Evolutionary conservation across 306 rosid genomes (phyloP).

Genomic region (Luffa acutangula): DNA sequence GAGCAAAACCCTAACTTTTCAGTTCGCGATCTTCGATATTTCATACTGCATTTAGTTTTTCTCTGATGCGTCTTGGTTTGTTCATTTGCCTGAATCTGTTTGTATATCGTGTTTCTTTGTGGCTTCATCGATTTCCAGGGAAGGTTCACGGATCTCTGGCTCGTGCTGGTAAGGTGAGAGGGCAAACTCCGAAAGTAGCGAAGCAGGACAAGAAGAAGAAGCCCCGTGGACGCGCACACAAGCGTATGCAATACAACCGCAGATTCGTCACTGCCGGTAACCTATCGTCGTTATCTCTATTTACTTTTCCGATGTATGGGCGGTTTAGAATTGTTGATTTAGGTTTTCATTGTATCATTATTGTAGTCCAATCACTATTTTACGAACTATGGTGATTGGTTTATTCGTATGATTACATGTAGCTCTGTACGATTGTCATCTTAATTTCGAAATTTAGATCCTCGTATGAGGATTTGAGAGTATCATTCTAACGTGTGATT

Average conservation of each 20-base stretch:
- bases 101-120: not conserved
- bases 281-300: not conserved
- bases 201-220: constrained; percentile 59
- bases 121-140: constrained; percentile 20
- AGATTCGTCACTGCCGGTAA: constrained; percentile 57
- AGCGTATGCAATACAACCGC: constrained; percentile 56
- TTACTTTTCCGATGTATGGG: too few species aligned
- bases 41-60: not conserved
- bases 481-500: not conserved
- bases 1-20: not conserved
- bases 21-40: not conserved
- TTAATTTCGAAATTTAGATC: not conserved
- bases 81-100: not conserved
- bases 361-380: not conserved
- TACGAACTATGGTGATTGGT: not conserved
- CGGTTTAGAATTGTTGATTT: not conserved
- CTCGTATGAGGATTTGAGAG: constrained; percentile 12
- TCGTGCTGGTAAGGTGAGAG: constrained; percentile 63
- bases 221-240: constrained; percentile 55
- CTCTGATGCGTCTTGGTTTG: not conserved
- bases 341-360: not conserved
- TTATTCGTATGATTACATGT: not conserved
- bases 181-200: constrained; percentile 63
- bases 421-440: not conserved
- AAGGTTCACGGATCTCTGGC: constrained; percentile 63